These are phyloP conservation scores for Dioscorea cayenensis DNA, from an alignment of 116 monocot species.

Conservation along the genomic window DNA sequence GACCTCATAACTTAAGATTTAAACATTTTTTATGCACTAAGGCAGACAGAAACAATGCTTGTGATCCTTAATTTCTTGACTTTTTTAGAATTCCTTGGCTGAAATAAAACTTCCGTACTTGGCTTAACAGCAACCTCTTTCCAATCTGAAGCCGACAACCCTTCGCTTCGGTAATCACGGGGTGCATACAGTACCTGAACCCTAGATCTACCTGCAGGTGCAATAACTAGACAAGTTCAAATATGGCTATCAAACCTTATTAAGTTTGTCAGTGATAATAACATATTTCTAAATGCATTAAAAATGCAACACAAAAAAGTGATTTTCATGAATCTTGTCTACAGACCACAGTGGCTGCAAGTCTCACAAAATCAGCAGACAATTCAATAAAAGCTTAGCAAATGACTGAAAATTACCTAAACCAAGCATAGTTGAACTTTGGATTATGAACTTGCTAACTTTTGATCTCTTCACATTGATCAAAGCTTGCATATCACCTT, in stretches of 20 bases:
- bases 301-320: not conserved
- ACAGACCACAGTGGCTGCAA: not conserved
- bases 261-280: not conserved
- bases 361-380: not conserved
- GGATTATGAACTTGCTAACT: conserved; percentile 17
- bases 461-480: conserved; percentile 23
- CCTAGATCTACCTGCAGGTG: conserved; percentile 66
- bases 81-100: conserved; percentile 63
- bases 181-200: conserved; percentile 37
- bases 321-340: not conserved
- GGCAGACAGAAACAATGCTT: conserved; percentile 41
- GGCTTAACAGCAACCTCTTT: conserved; percentile 58
- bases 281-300: not conserved
- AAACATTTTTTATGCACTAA: conserved; percentile 24
- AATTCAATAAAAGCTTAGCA: not conserved
- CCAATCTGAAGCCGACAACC: conserved; percentile 50
- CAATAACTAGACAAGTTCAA: not conserved
- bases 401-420: conserved; percentile 6
- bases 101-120: conserved; percentile 53
- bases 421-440: conserved; percentile 13
- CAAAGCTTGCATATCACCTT: conserved; percentile 15
- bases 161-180: conserved; percentile 71
- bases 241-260: not conserved
- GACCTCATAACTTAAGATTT: not conserved
- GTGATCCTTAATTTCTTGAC: conserved; percentile 61